Base-by-base conservation (phyloP, 331 rosid species). In the Quercus tomentella region DNA sequence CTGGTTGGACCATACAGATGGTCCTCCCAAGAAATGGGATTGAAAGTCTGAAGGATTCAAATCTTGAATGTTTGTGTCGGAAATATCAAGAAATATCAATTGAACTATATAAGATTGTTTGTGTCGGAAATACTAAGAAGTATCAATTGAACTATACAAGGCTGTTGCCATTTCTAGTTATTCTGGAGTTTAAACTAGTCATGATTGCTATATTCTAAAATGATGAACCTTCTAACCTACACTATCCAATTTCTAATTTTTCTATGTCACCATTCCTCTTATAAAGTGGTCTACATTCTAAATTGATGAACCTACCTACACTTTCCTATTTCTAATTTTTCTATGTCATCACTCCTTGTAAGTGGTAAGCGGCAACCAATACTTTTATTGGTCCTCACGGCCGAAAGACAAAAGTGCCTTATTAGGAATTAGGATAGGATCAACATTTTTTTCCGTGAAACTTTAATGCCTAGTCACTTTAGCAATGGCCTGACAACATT, bases 391-490 rank as follows among this genome's bases (percentile, higher is more conserved):
- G 74, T 51, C 49, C 17, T 43, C 61, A 9, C 82, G 84, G 81
- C 84, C 72, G 75, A 86, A 82, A 76, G 83, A 75, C 37, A 57
- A 60, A 45, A 23, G 30, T 67, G 54, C 54, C 17, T 49, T 56
- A 37, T 37, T 37, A 37, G 45, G 45, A 7, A 37, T 37, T 37
- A 31, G 31, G 87, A 75, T 84, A 69, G 73, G 82, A 89, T 86
- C 88, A 70, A 79, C 82, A 83, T 84, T 84, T 81, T 72, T 88
- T 79, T 83, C 84, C 61, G 80, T 79, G 89, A 85, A 61, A 79
- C 84, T 82, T 81, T 81, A 52, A 52, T 56, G 73, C 82, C 62
- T 21, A 75, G 41, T 51, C 73, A 49, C 82, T 80, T 77, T 60
- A 56, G 23, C 26, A 49, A 26, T 78, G 81, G 35, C 76, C 72